Conservation (phyloP, 164 flowering plant genomes). For the Chimonanthus salicifolius region DNA sequence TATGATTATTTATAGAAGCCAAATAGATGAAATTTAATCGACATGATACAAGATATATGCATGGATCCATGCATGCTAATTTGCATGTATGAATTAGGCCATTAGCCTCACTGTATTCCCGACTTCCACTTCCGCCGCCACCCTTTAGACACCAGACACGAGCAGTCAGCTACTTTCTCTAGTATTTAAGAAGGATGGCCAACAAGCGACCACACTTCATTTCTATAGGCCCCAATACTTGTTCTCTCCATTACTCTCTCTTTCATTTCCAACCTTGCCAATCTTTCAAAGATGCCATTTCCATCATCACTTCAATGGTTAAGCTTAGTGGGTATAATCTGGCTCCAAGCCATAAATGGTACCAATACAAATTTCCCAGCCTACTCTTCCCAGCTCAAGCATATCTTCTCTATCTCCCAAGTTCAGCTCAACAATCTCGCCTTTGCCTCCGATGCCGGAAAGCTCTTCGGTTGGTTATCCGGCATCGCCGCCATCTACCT, state of each 20-base stretch:
- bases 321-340: slow-evolving; percentile 59
- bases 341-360: slow-evolving; percentile 79
- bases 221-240: slow-evolving; percentile 3
- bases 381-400: slow-evolving; percentile 75
- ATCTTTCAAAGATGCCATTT: slow-evolving; percentile 6
- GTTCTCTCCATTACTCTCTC: background rate
- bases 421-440: slow-evolving; percentile 83
- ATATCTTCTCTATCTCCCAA: slow-evolving; percentile 59
- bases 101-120: too few relatives aligned
- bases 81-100: too few relatives aligned
- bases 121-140: too few relatives aligned
- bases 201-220: slow-evolving; percentile 1
- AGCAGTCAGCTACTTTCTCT: background rate
- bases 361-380: slow-evolving; percentile 80
- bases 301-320: slow-evolving; percentile 55
- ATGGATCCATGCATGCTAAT: too few relatives aligned
- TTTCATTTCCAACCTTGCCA: background rate
- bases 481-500: slow-evolving; percentile 62
- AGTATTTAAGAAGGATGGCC: slow-evolving; percentile 8
- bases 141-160: too few relatives aligned
- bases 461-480: slow-evolving; percentile 69
- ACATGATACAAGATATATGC: too few relatives aligned
- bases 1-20: too few relatives aligned
- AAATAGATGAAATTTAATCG: too few relatives aligned
- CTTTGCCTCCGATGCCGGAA: slow-evolving; percentile 93